phyloP scores from a whole-genome alignment of 2,329 filamentous ascomycete genomes.

The Fusarium zealandicum region DNA sequence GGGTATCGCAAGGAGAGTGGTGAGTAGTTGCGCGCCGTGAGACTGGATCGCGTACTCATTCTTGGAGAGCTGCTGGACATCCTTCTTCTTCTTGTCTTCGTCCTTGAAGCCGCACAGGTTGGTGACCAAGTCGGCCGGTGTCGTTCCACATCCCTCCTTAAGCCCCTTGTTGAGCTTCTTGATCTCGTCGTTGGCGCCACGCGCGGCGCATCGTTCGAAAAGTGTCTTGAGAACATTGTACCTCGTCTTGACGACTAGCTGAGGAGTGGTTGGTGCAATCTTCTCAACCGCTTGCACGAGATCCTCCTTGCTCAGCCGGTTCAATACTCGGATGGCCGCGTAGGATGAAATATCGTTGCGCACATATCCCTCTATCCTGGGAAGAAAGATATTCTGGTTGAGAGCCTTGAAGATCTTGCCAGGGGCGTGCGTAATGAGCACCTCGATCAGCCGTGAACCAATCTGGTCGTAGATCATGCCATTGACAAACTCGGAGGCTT shows the following conservation, averaged over 20 bases:
- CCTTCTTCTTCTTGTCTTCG: constrained; percentile 48
- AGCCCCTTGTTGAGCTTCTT: constrained; percentile 57
- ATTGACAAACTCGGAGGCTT: constrained; percentile 79
- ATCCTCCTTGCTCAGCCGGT: constrained; percentile 86
- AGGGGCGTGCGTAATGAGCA: constrained; percentile 79
- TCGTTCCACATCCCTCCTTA: constrained; percentile 55
- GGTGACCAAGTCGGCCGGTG: constrained; percentile 57
- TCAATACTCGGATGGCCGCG: constrained; percentile 81
- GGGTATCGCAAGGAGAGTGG: constrained; percentile 78
- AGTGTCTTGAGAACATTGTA: constrained; percentile 82
- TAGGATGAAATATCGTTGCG: constrained; percentile 92
- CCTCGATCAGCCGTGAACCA: constrained; percentile 89
- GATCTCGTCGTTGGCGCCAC: constrained; percentile 64
- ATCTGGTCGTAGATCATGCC: constrained; percentile 88
- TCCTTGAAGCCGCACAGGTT: constrained; percentile 58
- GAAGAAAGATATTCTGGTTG: constrained; percentile 80
- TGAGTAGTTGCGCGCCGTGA: constrained; percentile 83
- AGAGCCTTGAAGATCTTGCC: constrained; percentile 91
- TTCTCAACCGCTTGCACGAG: constrained; percentile 74
- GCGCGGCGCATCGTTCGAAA: constrained; percentile 80
- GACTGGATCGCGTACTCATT: constrained; percentile 64
- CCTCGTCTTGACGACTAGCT: constrained; percentile 76
- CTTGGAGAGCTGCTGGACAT: constrained; percentile 54
- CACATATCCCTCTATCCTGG: constrained; percentile 79
- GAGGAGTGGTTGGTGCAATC: constrained; percentile 75